Evolutionary conservation across 371 early-diverging fungal genomes (phyloP).

Genomic region (Syncephalastrum sp.): DNA sequence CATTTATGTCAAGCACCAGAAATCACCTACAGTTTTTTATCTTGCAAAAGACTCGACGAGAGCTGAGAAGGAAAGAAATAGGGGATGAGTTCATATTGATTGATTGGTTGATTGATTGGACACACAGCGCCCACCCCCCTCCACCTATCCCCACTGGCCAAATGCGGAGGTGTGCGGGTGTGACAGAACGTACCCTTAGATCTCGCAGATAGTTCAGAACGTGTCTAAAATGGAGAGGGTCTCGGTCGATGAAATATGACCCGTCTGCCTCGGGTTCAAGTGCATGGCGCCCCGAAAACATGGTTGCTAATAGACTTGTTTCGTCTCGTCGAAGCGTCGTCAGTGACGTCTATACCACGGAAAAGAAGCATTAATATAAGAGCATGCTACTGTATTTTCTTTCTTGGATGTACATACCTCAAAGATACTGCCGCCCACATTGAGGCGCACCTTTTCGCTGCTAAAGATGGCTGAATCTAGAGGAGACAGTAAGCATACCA

Average conservation of each 20-base stretch:
- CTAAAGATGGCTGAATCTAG: conserved; percentile 15
- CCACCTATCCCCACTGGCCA: too few relatives aligned
- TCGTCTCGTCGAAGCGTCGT: conserved; percentile 35
- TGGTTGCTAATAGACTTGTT: conserved; percentile 36
- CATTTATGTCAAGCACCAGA: background rate
- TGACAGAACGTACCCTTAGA: conserved; percentile 20
- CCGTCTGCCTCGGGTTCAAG: conserved; percentile 33
- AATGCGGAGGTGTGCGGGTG: too few relatives aligned
- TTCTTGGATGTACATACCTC: conserved; percentile 20
- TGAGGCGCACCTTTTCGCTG: conserved; percentile 32
- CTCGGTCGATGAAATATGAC: conserved; percentile 44
- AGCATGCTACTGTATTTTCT: background rate
- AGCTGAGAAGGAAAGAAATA: too few relatives aligned
- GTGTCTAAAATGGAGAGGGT: conserved; percentile 35
- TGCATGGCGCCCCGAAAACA: conserved; percentile 43
- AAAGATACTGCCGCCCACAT: conserved; percentile 39
- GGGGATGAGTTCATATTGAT: background rate
- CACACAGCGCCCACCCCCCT: too few relatives aligned
- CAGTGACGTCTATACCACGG: conserved; percentile 26
- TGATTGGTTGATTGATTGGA: too few relatives aligned
- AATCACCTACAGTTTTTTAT: background rate
- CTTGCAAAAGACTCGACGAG: too few relatives aligned
- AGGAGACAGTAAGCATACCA: background rate
- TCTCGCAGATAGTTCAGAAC: conserved; percentile 38
- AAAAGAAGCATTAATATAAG: background rate